Evolutionary conservation across 306 rosid species (phyloP).

Genomic region (Trifolium dubium): DNA sequence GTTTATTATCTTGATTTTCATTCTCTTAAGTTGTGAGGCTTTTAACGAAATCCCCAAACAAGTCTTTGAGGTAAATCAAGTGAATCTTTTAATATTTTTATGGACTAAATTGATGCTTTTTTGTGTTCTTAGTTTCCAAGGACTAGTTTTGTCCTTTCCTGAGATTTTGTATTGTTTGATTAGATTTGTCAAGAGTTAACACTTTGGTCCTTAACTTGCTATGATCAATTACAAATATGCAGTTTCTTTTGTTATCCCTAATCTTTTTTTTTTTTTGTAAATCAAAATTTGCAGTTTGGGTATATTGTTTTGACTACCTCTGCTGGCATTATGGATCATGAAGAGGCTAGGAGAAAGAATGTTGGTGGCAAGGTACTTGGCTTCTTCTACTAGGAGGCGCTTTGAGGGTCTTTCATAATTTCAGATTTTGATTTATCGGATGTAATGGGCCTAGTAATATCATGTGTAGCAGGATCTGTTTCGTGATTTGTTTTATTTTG

Average conservation of each 20-base stretch:
- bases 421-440: background rate
- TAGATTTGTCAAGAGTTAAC: background rate
- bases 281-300: conserved; percentile 10
- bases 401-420: background rate
- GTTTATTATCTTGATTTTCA: background rate
- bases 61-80: background rate
- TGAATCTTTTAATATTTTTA: background rate
- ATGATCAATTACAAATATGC: background rate
- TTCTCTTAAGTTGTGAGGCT: background rate
- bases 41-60: background rate
- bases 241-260: background rate
- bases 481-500: background rate
- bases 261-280: background rate
- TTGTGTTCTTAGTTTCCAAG: background rate
- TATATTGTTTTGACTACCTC: conserved; percentile 14
- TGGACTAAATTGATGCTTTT: background rate
- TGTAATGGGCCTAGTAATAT: background rate
- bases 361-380: conserved; percentile 14
- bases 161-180: background rate
- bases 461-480: background rate
- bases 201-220: background rate
- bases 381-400: background rate
- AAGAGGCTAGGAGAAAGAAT: conserved; percentile 24
- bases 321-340: conserved; percentile 13
- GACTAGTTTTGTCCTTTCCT: background rate